These are phyloP conservation scores for Candida xyloterini DNA, from an alignment of 805 yeast species.

Conservation along the genomic window DNA sequence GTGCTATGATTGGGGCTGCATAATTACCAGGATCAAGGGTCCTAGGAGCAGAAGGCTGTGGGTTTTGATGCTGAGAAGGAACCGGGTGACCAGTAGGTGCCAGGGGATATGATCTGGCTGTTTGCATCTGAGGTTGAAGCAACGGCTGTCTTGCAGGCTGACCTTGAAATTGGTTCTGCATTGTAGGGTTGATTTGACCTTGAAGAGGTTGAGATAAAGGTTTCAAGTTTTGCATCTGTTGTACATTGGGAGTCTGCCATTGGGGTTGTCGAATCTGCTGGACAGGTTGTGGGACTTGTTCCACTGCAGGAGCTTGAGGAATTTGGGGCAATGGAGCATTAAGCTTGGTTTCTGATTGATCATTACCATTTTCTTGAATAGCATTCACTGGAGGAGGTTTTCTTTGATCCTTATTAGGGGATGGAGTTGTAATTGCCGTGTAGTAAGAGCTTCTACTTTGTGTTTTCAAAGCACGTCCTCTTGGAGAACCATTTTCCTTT, in stretches of 20 bases:
- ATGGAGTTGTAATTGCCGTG: conserved; percentile 9
- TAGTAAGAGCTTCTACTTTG: conserved; percentile 10
- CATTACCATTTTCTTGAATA: not conserved
- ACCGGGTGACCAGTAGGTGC: not conserved
- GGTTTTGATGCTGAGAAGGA: not conserved
- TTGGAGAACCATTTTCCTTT: conserved; percentile 6
- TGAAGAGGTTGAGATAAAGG: not conserved
- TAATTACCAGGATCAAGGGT: not conserved
- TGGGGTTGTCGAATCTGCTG: not conserved
- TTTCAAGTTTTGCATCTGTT: not conserved
- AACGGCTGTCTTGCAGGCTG: not conserved
- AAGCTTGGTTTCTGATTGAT: not conserved
- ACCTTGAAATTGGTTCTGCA: not conserved
- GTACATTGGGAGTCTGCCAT: not conserved
- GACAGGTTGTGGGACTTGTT: not conserved
- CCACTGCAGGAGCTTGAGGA: not conserved
- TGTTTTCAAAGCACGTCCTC: conserved; percentile 2
- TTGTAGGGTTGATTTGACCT: not conserved
- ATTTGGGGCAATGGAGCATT: not conserved
- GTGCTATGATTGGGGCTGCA: not conserved
- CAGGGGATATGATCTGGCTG: not conserved
- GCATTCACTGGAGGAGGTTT: conserved; percentile 12
- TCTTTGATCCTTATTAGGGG: conserved; percentile 10
- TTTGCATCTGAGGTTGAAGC: not conserved
- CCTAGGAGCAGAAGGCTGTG: not conserved